Evolutionary conservation across 2,329 filamentous ascomycete genomes (phyloP).

Genomic region (Incumbomyces delicatus): DNA sequence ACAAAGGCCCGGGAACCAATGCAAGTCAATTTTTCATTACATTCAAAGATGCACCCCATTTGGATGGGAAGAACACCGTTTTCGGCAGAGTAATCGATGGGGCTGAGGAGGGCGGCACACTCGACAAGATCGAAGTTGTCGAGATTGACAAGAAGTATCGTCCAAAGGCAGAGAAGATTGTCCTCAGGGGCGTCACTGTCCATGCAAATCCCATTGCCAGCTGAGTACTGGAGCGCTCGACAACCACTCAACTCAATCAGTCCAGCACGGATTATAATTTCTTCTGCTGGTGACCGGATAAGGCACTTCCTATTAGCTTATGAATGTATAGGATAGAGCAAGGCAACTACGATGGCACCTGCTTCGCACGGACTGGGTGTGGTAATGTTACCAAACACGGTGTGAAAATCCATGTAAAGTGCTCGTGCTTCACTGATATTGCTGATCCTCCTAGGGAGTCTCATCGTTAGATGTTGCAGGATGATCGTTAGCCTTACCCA

Average conservation of each 20-base stretch:
- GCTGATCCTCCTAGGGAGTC: too few relatives aligned
- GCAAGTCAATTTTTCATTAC: slow-evolving; percentile 57
- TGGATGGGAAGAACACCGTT: slow-evolving; percentile 58
- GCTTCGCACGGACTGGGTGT: too few relatives aligned
- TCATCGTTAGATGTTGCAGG: too few relatives aligned
- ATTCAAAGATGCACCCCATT: slow-evolving; percentile 50
- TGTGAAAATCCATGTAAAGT: too few relatives aligned
- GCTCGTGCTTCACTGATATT: too few relatives aligned
- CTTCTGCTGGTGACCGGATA: too few relatives aligned
- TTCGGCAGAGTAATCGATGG: slow-evolving; percentile 50
- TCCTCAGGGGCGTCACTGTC: slow-evolving; percentile 48
- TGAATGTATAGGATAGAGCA: too few relatives aligned
- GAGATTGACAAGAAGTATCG: slow-evolving; percentile 55
- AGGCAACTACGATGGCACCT: too few relatives aligned
- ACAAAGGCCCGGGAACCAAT: slow-evolving; percentile 46
- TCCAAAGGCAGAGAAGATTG: slow-evolving; percentile 41
- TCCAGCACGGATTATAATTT: too few relatives aligned
- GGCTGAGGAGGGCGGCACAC: slow-evolving; percentile 37
- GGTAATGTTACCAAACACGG: too few relatives aligned
- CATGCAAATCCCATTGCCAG: slow-evolving; percentile 57
- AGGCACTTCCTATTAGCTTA: too few relatives aligned
- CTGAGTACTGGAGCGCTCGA: slow-evolving; percentile 25
- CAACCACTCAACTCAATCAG: background rate
- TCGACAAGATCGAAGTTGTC: slow-evolving; percentile 49
- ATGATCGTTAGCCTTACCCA: too few relatives aligned